phyloP scores from a whole-genome alignment of 345 rosid species.

The Hypericum androsaemum region DNA sequence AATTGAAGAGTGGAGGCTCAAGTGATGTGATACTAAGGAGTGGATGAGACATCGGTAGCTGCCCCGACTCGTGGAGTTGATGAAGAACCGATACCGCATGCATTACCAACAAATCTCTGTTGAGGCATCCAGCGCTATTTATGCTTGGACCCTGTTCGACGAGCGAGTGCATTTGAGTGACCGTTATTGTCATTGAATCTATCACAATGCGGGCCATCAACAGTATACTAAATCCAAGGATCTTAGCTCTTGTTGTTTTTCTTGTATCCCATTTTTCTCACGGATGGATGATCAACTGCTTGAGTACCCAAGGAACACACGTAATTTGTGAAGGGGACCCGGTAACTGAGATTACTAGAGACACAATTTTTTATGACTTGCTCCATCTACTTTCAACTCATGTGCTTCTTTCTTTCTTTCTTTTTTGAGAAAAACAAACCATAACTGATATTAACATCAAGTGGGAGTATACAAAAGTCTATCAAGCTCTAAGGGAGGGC shows the following conservation, averaged over 20 bases:
- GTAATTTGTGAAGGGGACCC: conserved; percentile 94
- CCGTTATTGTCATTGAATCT: too few species aligned
- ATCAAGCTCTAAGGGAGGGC: too few species aligned
- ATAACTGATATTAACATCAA: too few species aligned
- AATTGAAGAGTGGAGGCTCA: conserved; percentile 54
- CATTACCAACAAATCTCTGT: conserved; percentile 36
- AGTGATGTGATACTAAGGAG: conserved; percentile 45
- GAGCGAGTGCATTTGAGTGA: conserved; percentile 20
- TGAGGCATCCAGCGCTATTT: conserved; percentile 44
- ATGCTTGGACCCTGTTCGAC: conserved; percentile 43
- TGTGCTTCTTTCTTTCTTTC: too few species aligned
- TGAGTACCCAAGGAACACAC: conserved; percentile 71
- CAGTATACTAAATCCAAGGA: too few species aligned
- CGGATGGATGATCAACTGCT: conserved; percentile 96
- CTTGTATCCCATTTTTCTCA: conserved; percentile 64
- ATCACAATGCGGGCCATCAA: too few species aligned
- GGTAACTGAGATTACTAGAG: conserved; percentile 74
- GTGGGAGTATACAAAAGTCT: too few species aligned
- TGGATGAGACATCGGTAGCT: conserved; percentile 54
- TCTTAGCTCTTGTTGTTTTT: too few species aligned
- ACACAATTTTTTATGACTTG: too few species aligned
- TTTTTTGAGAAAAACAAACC: too few species aligned
- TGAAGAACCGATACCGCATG: conserved; percentile 34
- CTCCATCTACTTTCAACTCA: too few species aligned
- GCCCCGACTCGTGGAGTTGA: conserved; percentile 44